A percentile compares a stretch with the other conserved stretches of the same genome.
phyloP scores from a whole-genome alignment of 1,284 basidiomycete species.

The Pyrrhoderma lamaoense region DNA sequence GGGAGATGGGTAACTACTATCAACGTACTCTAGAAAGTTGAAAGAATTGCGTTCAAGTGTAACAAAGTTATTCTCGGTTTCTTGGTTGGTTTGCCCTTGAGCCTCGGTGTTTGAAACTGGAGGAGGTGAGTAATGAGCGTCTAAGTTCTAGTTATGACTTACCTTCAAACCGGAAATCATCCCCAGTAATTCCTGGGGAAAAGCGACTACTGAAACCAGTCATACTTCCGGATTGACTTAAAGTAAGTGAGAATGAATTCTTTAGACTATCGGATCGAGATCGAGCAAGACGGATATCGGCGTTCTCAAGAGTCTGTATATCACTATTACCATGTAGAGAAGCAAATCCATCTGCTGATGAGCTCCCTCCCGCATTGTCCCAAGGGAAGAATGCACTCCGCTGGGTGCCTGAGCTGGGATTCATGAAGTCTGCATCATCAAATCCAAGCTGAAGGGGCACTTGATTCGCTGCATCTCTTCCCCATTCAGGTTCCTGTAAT shows the following conservation, averaged over 20 bases:
- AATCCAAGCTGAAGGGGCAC: slow-evolving; percentile 41
- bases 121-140: neutral
- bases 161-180: slow-evolving; percentile 64
- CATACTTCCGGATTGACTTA: slow-evolving; percentile 39
- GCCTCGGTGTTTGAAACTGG: slow-evolving; percentile 25
- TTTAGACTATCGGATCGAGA: slow-evolving; percentile 33
- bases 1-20: neutral
- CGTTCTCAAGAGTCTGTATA: slow-evolving; percentile 40
- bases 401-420: slow-evolving; percentile 45
- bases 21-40: slow-evolving; percentile 67
- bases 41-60: slow-evolving; percentile 66
- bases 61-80: slow-evolving; percentile 45
- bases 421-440: slow-evolving; percentile 29
- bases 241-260: slow-evolving; percentile 34
- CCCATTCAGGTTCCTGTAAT: slow-evolving; percentile 69
- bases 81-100: slow-evolving; percentile 38
- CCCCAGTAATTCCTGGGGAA: slow-evolving; percentile 47
- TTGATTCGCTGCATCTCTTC: slow-evolving; percentile 46
- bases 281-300: slow-evolving; percentile 38
- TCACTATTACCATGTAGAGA: slow-evolving; percentile 35
- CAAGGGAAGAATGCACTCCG: slow-evolving; percentile 69
- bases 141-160: slow-evolving; percentile 17
- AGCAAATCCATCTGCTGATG: slow-evolving; percentile 40
- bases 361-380: slow-evolving; percentile 67
- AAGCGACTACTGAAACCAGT: slow-evolving; percentile 31